Conservation (phyloP, 805 yeast genomes). For the Debaryomyces castellii region DNA sequence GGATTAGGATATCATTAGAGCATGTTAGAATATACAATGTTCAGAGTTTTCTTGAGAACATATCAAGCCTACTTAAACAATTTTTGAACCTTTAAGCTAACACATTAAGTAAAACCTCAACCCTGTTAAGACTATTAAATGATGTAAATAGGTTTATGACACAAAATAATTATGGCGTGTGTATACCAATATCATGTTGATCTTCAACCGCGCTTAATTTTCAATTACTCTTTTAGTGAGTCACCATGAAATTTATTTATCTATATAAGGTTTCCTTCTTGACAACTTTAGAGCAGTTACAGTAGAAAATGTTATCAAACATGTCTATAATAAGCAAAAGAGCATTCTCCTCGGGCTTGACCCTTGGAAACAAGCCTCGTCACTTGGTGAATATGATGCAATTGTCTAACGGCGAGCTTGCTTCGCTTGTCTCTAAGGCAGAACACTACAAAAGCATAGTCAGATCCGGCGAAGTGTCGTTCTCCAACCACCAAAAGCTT, state of each 20-base stretch:
- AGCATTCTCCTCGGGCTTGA: conserved; percentile 7
- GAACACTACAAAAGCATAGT: conserved; percentile 61
- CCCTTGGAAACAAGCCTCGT: conserved; percentile 39
- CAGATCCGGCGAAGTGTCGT: conserved; percentile 47
- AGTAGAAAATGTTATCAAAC: conserved; percentile 6
- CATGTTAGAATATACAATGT: too few relatives aligned
- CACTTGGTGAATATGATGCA: conserved; percentile 85
- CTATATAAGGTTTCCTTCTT: conserved; percentile 6
- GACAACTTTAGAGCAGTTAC: neutral
- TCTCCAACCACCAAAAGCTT: conserved; percentile 49
- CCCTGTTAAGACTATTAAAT: too few relatives aligned
- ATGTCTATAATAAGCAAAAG: conserved; percentile 10
- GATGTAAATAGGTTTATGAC: too few relatives aligned
- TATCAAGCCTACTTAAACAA: too few relatives aligned
- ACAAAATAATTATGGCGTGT: neutral
- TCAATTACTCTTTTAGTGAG: conserved; percentile 11
- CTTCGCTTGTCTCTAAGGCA: conserved; percentile 72
- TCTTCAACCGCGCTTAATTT: conserved; percentile 12
- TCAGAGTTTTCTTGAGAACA: too few relatives aligned
- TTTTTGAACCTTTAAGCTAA: too few relatives aligned
- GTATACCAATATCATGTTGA: conserved; percentile 1
- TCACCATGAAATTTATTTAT: conserved; percentile 1
- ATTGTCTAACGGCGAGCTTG: conserved; percentile 69
- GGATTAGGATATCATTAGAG: too few relatives aligned
- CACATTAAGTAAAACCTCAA: too few relatives aligned